These are phyloP conservation scores for Symbiodinium pilosum DNA, from an alignment of 73 alveolate species.

Conservation along the genomic window DNA sequence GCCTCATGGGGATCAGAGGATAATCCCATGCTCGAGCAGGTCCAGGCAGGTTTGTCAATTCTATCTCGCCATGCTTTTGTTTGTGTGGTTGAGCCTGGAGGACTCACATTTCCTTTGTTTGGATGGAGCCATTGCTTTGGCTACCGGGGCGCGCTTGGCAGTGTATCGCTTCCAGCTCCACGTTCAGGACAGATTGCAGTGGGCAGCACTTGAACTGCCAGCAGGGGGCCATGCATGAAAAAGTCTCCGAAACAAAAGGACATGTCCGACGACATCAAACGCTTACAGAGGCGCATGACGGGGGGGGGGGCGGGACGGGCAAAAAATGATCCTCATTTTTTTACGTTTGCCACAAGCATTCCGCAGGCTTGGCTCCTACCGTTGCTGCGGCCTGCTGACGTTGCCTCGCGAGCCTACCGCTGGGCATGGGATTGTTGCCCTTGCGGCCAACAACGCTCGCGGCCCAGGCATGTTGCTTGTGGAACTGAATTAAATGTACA, in stretches of 20 bases:
- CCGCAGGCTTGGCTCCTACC: slow-evolving; percentile 78
- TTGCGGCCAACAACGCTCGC: slow-evolving; percentile 49
- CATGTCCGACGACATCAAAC: slow-evolving; percentile 82
- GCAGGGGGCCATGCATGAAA: too few relatives aligned
- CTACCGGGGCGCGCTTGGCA: slow-evolving; percentile 58
- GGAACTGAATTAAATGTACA: too few relatives aligned
- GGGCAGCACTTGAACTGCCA: not conserved
- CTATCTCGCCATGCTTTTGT: too few relatives aligned
- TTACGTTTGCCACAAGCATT: not conserved
- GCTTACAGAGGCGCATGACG: slow-evolving; percentile 33
- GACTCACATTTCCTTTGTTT: slow-evolving; percentile 72
- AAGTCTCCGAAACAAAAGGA: too few relatives aligned
- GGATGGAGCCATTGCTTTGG: slow-evolving; percentile 85
- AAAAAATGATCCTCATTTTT: not conserved
- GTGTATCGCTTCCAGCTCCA: slow-evolving; percentile 77
- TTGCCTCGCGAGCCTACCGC: slow-evolving; percentile 83
- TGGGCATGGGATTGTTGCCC: slow-evolving; percentile 78
- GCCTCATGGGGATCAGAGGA: slow-evolving; percentile 42
- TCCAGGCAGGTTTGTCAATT: slow-evolving; percentile 15
- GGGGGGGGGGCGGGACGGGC: slow-evolving; percentile 37
- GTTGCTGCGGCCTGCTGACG: slow-evolving; percentile 66
- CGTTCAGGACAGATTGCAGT: slow-evolving; percentile 32
- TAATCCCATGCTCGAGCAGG: slow-evolving; percentile 79
- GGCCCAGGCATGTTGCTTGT: not conserved
- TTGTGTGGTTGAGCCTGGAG: not conserved